These are phyloP conservation scores for Cyclotella cryptica DNA, from an alignment of 108 stramenopile genomes.

Conservation along the genomic window DNA sequence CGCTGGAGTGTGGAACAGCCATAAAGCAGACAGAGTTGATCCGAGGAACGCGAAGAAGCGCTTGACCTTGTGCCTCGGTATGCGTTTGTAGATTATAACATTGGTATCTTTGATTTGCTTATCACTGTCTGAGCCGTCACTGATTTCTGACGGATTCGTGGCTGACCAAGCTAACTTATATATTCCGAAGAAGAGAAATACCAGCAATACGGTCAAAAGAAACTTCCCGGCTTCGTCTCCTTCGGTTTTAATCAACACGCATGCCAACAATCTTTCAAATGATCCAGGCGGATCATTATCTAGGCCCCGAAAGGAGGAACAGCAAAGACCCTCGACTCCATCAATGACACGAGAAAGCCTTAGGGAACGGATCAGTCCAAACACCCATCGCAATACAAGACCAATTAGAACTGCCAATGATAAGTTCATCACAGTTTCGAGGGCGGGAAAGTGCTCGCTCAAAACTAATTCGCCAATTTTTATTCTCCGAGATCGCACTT, in stretches of 20 bases:
- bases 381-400: constrained; percentile 33
- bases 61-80: constrained; percentile 25
- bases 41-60: constrained; percentile 25
- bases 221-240: constrained; percentile 40
- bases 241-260: constrained; percentile 45
- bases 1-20: constrained; percentile 52
- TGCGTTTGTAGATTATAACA: constrained; percentile 7
- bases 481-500: constrained; percentile 37
- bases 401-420: constrained; percentile 28
- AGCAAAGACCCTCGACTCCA: constrained; percentile 33
- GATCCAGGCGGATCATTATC: constrained; percentile 29
- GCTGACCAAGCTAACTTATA: constrained; percentile 28
- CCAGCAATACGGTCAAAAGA: constrained; percentile 20
- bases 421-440: constrained; percentile 38
- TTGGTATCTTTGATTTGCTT: constrained; percentile 7
- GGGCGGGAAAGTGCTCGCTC: constrained; percentile 13
- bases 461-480: constrained; percentile 28
- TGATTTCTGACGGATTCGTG: constrained; percentile 2
- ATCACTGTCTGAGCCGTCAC: constrained; percentile 1
- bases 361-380: constrained; percentile 40
- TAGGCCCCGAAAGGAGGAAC: constrained; percentile 35
- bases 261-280: constrained; percentile 47
- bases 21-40: constrained; percentile 32
- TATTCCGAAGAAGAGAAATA: constrained; percentile 7
- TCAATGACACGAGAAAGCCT: constrained; percentile 22